phyloP scores from a whole-genome alignment of 805 yeast genomes.

The Metschnikowia drakensbergensis region DNA sequence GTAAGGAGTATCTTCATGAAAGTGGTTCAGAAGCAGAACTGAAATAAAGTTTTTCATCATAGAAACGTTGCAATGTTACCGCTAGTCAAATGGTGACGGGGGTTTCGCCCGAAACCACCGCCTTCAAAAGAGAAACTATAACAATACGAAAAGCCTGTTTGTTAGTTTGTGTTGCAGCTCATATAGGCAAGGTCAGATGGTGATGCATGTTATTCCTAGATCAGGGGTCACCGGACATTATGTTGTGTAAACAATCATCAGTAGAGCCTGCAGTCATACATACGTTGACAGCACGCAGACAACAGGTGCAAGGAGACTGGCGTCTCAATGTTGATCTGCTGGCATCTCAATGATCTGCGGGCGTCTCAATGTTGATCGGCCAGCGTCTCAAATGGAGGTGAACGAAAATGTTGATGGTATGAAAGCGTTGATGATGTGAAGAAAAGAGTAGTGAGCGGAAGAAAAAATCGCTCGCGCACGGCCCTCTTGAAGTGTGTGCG shows the following conservation, averaged over 20 bases:
- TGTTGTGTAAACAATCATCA: constrained; percentile 23
- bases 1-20: constrained; percentile 71
- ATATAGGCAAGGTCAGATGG: constrained; percentile 66
- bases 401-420: no score
- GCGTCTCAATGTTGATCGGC: no score
- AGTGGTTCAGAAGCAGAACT: constrained; percentile 96
- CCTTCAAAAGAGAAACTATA: constrained; percentile 6
- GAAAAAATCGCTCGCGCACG: neutral
- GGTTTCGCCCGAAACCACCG: constrained; percentile 17
- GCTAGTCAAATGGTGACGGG: constrained; percentile 9
- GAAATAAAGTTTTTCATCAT: constrained; percentile 68
- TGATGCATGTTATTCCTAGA: constrained; percentile 92
- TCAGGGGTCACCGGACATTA: constrained; percentile 57
- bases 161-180: neutral
- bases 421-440: neutral
- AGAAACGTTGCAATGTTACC: constrained; percentile 18
- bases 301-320: neutral
- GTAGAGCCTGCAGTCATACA: constrained; percentile 5
- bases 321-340: no score
- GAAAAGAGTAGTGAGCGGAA: neutral
- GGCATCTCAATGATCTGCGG: no score
- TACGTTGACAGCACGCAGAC: neutral
- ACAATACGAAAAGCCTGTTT: neutral
- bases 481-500: neutral
- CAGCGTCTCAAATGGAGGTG: no score